Percentiles rank a stretch among this genome's conserved stretches.
phyloP scores from a whole-genome alignment of 371 early-diverging fungal species.

The Phascolomyces articulosus region DNA sequence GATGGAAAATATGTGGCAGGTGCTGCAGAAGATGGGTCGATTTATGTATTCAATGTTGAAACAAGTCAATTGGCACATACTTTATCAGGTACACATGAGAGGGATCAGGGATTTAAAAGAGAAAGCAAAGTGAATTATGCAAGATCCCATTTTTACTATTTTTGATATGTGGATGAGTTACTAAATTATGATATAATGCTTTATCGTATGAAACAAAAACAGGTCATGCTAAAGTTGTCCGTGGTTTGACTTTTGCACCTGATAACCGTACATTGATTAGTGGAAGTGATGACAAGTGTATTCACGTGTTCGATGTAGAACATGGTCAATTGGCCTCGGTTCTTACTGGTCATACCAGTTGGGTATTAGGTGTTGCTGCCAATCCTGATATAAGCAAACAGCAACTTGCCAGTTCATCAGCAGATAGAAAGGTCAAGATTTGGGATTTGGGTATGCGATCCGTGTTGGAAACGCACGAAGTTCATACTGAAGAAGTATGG shows the following conservation, averaged over 20 bases:
- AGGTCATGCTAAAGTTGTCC: conserved; percentile 80
- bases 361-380: conserved; percentile 75
- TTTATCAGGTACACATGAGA: conserved; percentile 57
- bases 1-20: conserved; percentile 78
- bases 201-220: too few relatives aligned
- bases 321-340: conserved; percentile 78
- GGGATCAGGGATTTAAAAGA: conserved; percentile 4
- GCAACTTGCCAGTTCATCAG: conserved; percentile 74
- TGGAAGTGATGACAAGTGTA: conserved; percentile 81
- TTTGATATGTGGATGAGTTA: too few relatives aligned
- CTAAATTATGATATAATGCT: too few relatives aligned
- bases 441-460: conserved; percentile 79
- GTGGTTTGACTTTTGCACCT: conserved; percentile 73
- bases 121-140: neutral
- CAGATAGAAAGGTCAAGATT: conserved; percentile 80
- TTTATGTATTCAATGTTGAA: conserved; percentile 74
- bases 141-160: too few relatives aligned
- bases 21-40: conserved; percentile 78
- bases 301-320: conserved; percentile 83
- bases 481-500: conserved; percentile 80
- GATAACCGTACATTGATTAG: conserved; percentile 75
- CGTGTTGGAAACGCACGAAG: conserved; percentile 81
- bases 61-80: conserved; percentile 71
- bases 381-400: conserved; percentile 68
- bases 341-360: conserved; percentile 75